phyloP scores from a whole-genome alignment of 179 eudicot species.

The Silene coronaria region DNA sequence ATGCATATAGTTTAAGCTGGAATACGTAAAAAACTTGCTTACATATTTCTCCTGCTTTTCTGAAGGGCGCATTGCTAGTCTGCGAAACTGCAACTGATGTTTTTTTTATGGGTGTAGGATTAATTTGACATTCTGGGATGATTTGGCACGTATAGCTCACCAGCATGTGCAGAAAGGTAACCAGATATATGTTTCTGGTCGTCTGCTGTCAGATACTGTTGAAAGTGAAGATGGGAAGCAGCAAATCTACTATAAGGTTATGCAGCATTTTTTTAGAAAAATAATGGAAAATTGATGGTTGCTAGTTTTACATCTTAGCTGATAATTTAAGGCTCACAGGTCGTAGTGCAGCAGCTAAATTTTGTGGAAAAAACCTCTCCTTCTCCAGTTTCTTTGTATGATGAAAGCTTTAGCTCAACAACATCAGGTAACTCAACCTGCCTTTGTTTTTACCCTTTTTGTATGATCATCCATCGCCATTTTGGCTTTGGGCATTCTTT shows the following conservation, averaged over 20 bases:
- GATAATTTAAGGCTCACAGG: background rate
- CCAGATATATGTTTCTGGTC: slow-evolving; percentile 77
- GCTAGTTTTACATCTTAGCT: background rate
- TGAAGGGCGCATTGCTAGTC: background rate
- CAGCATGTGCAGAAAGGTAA: slow-evolving; percentile 86
- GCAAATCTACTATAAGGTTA: slow-evolving; percentile 71
- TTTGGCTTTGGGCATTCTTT: background rate
- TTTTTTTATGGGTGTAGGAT: slow-evolving; percentile 46
- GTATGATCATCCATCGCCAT: background rate
- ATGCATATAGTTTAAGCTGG: background rate
- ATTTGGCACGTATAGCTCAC: slow-evolving; percentile 69
- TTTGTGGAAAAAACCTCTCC: slow-evolving; percentile 55
- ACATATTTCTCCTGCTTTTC: background rate
- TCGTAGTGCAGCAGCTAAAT: slow-evolving; percentile 62
- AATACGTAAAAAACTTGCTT: background rate
- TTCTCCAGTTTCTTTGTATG: slow-evolving; percentile 48
- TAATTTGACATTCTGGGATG: slow-evolving; percentile 85
- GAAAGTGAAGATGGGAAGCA: slow-evolving; percentile 74
- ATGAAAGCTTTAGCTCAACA: slow-evolving; percentile 43
- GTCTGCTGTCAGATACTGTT: slow-evolving; percentile 60
- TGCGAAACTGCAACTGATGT: background rate
- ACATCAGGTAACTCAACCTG: slow-evolving; percentile 32
- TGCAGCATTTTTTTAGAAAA: background rate
- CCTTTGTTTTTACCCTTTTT: slow-evolving; percentile 2
- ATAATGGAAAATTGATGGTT: background rate